Conservation (phyloP, 2,329 filamentous ascomycete genomes). For the Sodiomyces alkalinus region DNA sequence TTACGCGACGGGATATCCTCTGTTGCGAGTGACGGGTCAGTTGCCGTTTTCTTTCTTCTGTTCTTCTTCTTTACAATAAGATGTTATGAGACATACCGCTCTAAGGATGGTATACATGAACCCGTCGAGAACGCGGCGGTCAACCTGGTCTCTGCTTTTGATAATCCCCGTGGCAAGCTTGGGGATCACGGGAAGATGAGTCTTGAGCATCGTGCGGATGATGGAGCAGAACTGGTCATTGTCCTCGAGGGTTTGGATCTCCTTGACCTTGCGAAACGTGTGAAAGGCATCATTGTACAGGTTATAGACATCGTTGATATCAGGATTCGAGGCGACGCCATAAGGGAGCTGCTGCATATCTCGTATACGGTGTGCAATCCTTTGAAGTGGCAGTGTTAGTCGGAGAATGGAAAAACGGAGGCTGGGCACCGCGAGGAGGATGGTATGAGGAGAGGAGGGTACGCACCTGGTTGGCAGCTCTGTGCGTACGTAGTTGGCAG, state of each 20-base stretch:
- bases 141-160: conserved; percentile 74
- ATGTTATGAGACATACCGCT: conserved; percentile 44
- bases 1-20: conserved; percentile 90
- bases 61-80: conserved; percentile 1
- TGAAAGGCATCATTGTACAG: conserved; percentile 97
- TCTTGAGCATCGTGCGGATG: conserved; percentile 63
- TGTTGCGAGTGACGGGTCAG: conserved; percentile 17
- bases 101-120: conserved; percentile 92
- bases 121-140: conserved; percentile 65
- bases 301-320: conserved; percentile 91
- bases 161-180: conserved; percentile 88
- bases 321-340: conserved; percentile 85
- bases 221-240: conserved; percentile 78
- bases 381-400: conserved; percentile 18
- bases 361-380: conserved; percentile 82
- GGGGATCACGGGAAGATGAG: conserved; percentile 87
- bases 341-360: conserved; percentile 97
- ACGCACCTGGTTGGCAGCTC: conserved; percentile 72
- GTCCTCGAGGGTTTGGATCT: conserved; percentile 74
- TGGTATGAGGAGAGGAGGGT: no score
- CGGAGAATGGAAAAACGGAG: not conserved
- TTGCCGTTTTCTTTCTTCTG: not conserved
- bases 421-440: not conserved
- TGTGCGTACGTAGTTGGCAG: conserved; percentile 92
- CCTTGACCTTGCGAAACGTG: conserved; percentile 65